Percentiles rank a stretch among this genome's conserved stretches.
phyloP scores from a whole-genome alignment of 78 protist species.

The Dictyostelium firmibasis region DNA sequence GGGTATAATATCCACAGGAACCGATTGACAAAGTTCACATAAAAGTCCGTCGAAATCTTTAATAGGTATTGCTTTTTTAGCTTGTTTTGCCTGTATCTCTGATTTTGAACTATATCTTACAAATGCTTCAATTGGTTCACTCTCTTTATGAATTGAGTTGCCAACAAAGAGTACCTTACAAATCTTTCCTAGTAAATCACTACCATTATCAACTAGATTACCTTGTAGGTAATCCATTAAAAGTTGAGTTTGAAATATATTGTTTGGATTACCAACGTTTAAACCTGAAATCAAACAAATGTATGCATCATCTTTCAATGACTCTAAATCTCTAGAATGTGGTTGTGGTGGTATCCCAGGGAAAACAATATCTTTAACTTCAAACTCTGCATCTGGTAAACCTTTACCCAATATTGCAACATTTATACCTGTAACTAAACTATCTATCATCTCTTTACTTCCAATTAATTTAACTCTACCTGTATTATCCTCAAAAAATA shows the following conservation, averaged over 20 bases:
- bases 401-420: slow-evolving; percentile 76
- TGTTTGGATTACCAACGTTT: slow-evolving; percentile 36
- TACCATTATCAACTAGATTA: neutral
- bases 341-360: slow-evolving; percentile 78
- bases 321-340: neutral
- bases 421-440: slow-evolving; percentile 60
- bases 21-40: slow-evolving; percentile 14
- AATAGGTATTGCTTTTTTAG: slow-evolving; percentile 53
- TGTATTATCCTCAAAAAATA: slow-evolving; percentile 80
- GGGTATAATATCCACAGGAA: slow-evolving; percentile 71
- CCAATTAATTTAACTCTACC: slow-evolving; percentile 77
- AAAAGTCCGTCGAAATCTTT: slow-evolving; percentile 37
- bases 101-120: slow-evolving; percentile 25
- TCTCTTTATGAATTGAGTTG: slow-evolving; percentile 44
- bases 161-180: slow-evolving; percentile 58
- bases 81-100: slow-evolving; percentile 27
- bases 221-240: slow-evolving; percentile 40
- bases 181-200: neutral
- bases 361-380: slow-evolving; percentile 34
- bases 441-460: slow-evolving; percentile 12
- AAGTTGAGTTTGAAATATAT: neutral
- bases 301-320: slow-evolving; percentile 32
- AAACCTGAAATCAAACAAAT: slow-evolving; percentile 36
- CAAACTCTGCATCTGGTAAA: slow-evolving; percentile 70
- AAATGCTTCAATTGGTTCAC: slow-evolving; percentile 41